Conservation (phyloP, 345 rosid genomes). For the Eucalyptus regnans region DNA sequence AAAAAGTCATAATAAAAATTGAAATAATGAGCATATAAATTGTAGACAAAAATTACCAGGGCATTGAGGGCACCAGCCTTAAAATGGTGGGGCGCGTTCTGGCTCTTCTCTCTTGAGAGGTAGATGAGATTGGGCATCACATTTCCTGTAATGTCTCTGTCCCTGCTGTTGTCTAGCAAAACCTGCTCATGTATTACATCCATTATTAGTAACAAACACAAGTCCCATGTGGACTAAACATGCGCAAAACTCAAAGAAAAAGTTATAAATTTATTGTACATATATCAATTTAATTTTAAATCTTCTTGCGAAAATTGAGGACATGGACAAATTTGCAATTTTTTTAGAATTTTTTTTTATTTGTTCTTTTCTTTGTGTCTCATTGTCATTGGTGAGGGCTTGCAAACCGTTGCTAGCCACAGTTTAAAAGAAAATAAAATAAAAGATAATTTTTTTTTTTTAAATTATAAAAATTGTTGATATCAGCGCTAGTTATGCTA, state of each 20-base stretch:
- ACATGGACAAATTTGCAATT: not conserved
- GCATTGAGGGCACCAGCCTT: slow-evolving; percentile 87
- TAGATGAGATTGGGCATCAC: slow-evolving; percentile 55
- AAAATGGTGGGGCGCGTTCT: slow-evolving; percentile 37
- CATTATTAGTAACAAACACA: not conserved
- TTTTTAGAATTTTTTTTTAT: not conserved
- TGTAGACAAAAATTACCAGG: not conserved
- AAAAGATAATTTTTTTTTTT: too few relatives aligned
- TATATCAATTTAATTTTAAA: not conserved
- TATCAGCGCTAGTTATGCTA: accelerated
- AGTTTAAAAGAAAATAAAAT: not conserved
- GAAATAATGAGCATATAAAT: not conserved
- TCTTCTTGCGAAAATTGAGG: not conserved
- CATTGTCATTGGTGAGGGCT: not conserved
- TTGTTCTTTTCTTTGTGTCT: not conserved
- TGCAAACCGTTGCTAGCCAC: not conserved
- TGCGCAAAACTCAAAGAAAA: not conserved
- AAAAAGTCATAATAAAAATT: not conserved
- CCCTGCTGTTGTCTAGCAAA: slow-evolving; percentile 22
- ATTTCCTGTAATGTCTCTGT: slow-evolving; percentile 18
- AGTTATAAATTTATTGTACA: not conserved
- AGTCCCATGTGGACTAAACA: not conserved
- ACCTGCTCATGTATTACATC: slow-evolving; percentile 10
- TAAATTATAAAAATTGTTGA: too few relatives aligned
- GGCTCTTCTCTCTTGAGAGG: slow-evolving; percentile 53